Conservation (phyloP, 1,139 yeast species). For the Taphrina pruni region DNA sequence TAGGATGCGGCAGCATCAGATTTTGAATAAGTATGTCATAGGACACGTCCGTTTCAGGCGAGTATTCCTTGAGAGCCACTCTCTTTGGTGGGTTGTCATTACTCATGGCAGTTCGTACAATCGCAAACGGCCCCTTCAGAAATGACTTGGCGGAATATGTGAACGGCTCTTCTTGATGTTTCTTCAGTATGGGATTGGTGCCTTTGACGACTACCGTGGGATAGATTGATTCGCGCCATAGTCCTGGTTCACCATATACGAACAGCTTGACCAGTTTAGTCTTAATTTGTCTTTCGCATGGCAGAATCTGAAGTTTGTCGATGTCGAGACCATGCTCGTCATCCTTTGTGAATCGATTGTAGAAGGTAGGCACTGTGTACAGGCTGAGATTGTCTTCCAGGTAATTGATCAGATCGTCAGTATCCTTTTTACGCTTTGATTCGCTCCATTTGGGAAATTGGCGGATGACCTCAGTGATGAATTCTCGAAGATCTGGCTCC, state of each 20-base stretch:
- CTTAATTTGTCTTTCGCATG: constrained; percentile 35
- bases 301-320: constrained; percentile 36
- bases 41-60: constrained; percentile 38
- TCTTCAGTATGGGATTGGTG: constrained; percentile 29
- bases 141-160: constrained; percentile 35
- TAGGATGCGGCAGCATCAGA: constrained; percentile 37
- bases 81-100: constrained; percentile 32
- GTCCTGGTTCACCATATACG: constrained; percentile 38
- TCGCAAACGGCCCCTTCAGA: constrained; percentile 38
- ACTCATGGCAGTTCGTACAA: constrained; percentile 39
- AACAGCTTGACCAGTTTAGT: constrained; percentile 36
- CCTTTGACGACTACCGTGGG: constrained; percentile 27
- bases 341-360: constrained; percentile 37
- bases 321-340: constrained; percentile 38
- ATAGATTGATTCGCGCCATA: constrained; percentile 36
- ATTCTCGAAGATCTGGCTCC: constrained; percentile 39
- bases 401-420: constrained; percentile 28
- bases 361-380: constrained; percentile 36
- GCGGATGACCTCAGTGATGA: constrained; percentile 31
- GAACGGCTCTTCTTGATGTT: constrained; percentile 37
- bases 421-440: constrained; percentile 27
- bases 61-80: constrained; percentile 36
- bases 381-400: constrained; percentile 29
- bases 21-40: constrained; percentile 39
- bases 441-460: constrained; percentile 39